Percentiles rank a stretch among this genome's conserved stretches.
Evolutionary conservation across 768 basidiomycete genomes (phyloP).

Genomic region (Tulasnella sp.): DNA sequence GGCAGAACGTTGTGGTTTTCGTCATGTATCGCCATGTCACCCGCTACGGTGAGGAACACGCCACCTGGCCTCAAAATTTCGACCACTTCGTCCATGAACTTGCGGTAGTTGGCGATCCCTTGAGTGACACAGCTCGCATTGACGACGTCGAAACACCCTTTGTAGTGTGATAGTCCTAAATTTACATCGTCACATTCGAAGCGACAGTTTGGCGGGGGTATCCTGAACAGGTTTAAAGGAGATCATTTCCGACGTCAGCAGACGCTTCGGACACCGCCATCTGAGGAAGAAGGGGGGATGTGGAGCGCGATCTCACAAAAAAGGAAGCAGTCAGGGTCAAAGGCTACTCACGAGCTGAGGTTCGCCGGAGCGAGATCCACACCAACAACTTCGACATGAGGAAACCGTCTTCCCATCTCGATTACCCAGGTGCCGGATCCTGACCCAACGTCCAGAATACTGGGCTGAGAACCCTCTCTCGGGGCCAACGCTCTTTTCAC

Average conservation of each 20-base stretch:
- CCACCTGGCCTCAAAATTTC: conserved; percentile 8
- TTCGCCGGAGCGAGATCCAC: conserved; percentile 11
- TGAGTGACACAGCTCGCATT: not conserved
- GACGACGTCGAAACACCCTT: not conserved
- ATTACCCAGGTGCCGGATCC: conserved; percentile 5
- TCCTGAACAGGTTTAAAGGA: not conserved
- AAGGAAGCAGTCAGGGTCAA: not conserved
- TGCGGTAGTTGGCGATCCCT: not conserved
- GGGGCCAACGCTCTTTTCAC: not conserved
- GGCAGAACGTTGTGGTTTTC: not conserved
- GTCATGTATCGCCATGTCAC: not conserved
- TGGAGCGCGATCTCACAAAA: not conserved
- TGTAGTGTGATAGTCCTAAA: not conserved
- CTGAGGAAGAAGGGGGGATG: no score
- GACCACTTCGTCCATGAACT: not conserved
- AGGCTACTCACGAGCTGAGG: not conserved
- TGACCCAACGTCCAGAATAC: not conserved
- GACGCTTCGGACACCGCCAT: no score
- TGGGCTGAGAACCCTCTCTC: not conserved
- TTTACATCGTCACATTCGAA: conserved; percentile 11
- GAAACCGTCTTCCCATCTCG: conserved; percentile 3
- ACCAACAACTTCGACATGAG: not conserved
- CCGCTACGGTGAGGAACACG: conserved; percentile 16
- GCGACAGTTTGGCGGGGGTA: not conserved
- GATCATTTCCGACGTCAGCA: no score